Evolutionary conservation across 2,329 filamentous ascomycete genomes (phyloP).

Genomic region (Beauveria caledonica): DNA sequence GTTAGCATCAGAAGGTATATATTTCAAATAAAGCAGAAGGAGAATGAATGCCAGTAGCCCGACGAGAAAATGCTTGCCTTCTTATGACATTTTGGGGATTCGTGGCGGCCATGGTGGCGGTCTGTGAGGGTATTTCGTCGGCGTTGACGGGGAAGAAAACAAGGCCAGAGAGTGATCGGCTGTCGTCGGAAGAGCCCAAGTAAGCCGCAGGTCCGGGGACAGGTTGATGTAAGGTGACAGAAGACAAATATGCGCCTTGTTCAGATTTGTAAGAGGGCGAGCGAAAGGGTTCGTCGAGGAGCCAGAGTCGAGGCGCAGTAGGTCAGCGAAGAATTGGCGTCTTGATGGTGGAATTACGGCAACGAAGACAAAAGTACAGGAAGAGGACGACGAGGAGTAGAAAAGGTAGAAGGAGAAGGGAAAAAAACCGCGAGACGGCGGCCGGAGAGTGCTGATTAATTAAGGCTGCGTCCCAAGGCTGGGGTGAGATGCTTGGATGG

Average conservation of each 20-base stretch:
- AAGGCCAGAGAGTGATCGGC: neutral
- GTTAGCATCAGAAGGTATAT: neutral
- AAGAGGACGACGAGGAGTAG: neutral
- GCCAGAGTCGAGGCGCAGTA: neutral
- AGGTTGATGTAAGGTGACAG: neutral
- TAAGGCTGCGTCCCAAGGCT: conserved; percentile 8
- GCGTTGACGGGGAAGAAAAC: neutral
- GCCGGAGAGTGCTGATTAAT: neutral
- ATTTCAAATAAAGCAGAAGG: neutral
- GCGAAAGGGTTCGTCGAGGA: neutral
- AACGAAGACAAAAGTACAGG: neutral
- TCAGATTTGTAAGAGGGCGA: neutral
- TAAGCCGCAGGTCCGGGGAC: neutral
- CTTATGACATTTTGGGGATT: conserved; percentile 12
- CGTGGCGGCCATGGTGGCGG: conserved; percentile 7
- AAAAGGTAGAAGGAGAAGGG: no score
- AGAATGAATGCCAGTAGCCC: neutral
- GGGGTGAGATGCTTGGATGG: conserved; percentile 3
- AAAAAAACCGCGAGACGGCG: neutral
- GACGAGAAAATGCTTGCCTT: conserved; percentile 5
- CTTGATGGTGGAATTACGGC: neutral
- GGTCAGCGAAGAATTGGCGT: neutral
- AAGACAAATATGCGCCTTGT: neutral
- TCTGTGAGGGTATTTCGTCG: neutral
- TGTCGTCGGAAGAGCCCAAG: neutral